Percentiles rank a stretch among this genome's conserved stretches.
phyloP scores from a whole-genome alignment of 2,329 filamentous ascomycete species.

The Scytalidium sp. region DNA sequence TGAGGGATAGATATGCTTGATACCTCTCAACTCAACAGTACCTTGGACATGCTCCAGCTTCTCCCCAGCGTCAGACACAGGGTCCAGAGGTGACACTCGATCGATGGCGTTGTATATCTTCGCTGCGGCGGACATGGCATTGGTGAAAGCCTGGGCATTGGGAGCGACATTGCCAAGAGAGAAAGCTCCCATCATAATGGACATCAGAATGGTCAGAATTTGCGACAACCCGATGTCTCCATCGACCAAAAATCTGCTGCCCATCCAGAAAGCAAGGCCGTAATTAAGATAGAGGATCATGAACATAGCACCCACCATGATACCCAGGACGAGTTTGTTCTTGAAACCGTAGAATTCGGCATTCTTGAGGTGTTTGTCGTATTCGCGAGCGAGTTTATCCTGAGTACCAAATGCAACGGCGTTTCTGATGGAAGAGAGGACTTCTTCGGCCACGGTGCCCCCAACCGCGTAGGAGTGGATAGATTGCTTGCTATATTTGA shows the following conservation, averaged over 20 bases:
- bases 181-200: slow-evolving; percentile 91
- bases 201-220: slow-evolving; percentile 82
- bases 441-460: slow-evolving; percentile 88
- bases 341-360: slow-evolving; percentile 76
- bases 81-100: slow-evolving; percentile 78
- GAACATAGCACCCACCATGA: slow-evolving; percentile 85
- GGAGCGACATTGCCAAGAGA: slow-evolving; percentile 84
- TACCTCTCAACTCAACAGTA: slow-evolving; percentile 72
- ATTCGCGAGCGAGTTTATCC: slow-evolving; percentile 83
- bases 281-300: slow-evolving; percentile 83
- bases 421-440: slow-evolving; percentile 89
- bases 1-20: slow-evolving; percentile 94
- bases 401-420: slow-evolving; percentile 92
- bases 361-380: slow-evolving; percentile 69
- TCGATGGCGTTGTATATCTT: slow-evolving; percentile 97
- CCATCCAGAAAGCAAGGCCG: slow-evolving; percentile 85
- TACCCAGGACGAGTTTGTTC: slow-evolving; percentile 67
- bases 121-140: slow-evolving; percentile 74
- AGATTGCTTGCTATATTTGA: slow-evolving; percentile 77
- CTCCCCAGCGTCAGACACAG: slow-evolving; percentile 66
- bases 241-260: slow-evolving; percentile 68
- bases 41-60: slow-evolving; percentile 73
- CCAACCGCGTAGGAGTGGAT: slow-evolving; percentile 79
- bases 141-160: slow-evolving; percentile 82
- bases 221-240: slow-evolving; percentile 64